Evolutionary conservation across 352 stramenopile genomes (phyloP).

Genomic region (Globisporangium canariense): DNA sequence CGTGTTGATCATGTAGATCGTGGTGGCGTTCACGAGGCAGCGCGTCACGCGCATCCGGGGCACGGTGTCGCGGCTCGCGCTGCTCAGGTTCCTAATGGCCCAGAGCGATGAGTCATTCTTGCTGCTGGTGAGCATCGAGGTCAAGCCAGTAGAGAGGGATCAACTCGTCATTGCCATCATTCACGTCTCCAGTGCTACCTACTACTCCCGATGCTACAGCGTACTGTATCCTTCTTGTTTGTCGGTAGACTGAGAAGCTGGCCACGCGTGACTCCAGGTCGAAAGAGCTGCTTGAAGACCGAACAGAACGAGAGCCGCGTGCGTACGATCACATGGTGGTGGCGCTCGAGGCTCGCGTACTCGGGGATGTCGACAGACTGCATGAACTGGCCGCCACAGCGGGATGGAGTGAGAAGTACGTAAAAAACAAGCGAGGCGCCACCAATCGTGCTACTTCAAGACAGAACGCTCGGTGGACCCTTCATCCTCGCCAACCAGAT

Average conservation of each 20-base stretch:
- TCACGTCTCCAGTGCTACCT: not conserved
- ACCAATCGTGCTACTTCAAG: not conserved
- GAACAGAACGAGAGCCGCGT: conserved; percentile 4
- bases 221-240: not conserved
- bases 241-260: not conserved
- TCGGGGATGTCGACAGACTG: conserved; percentile 27
- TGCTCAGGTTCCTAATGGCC: conserved; percentile 22
- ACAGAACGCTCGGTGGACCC: no score
- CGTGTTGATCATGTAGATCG: conserved; percentile 24
- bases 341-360: not conserved
- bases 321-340: conserved; percentile 6
- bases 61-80: conserved; percentile 1
- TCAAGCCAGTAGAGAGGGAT: not conserved
- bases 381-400: conserved; percentile 31
- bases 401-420: not conserved
- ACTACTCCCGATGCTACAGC: no score
- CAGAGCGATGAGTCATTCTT: conserved; percentile 18
- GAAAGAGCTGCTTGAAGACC: conserved; percentile 9
- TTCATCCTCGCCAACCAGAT: no score
- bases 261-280: conserved; percentile 5
- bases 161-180: not conserved
- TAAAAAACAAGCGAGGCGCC: no score
- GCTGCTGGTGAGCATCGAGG: not conserved
- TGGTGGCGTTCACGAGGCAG: not conserved
- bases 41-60: conserved; percentile 2